phyloP scores from a whole-genome alignment of 495 filamentous ascomycete genomes.

The Aspergillus taichungensis region DNA sequence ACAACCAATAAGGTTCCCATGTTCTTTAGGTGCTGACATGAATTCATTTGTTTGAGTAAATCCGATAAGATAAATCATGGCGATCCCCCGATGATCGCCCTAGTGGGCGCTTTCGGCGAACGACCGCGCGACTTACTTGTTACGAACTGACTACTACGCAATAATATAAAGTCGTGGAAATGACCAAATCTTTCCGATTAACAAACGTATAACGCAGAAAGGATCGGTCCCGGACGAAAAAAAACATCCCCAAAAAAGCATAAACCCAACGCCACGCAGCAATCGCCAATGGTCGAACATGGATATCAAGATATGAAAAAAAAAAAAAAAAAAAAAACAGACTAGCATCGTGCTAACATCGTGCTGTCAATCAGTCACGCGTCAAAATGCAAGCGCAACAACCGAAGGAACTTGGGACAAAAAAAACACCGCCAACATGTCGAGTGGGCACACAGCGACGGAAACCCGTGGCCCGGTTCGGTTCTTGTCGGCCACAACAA shows the following conservation, averaged over 20 bases:
- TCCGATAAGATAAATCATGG: background rate
- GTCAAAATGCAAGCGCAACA: constrained; percentile 10
- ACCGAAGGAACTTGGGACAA: constrained; percentile 22
- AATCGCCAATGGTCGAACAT: constrained; percentile 28
- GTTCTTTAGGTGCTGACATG: background rate
- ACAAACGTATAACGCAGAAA: background rate
- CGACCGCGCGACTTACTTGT: no score
- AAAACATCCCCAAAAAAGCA: constrained; percentile 9
- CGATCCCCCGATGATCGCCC: background rate
- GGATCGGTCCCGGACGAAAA: constrained; percentile 9
- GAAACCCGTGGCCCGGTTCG: no score
- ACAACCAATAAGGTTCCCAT: no score
- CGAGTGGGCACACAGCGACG: no score
- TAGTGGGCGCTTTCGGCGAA: background rate
- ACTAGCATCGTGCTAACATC: constrained; percentile 7
- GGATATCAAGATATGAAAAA: constrained; percentile 32
- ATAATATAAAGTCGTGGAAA: no score
- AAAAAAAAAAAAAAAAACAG: constrained; percentile 7
- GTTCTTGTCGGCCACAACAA: no score
- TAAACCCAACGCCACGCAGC: constrained; percentile 27
- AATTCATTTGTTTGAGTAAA: no score
- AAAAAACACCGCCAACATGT: constrained; percentile 9
- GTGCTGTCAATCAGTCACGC: constrained; percentile 15
- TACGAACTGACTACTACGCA: no score
- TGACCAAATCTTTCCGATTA: no score